Percentiles rank a stretch among this genome's conserved stretches.
Evolutionary conservation across 2,329 filamentous ascomycete species (phyloP).

Genomic region (Rhexocercosporidium sp.): DNA sequence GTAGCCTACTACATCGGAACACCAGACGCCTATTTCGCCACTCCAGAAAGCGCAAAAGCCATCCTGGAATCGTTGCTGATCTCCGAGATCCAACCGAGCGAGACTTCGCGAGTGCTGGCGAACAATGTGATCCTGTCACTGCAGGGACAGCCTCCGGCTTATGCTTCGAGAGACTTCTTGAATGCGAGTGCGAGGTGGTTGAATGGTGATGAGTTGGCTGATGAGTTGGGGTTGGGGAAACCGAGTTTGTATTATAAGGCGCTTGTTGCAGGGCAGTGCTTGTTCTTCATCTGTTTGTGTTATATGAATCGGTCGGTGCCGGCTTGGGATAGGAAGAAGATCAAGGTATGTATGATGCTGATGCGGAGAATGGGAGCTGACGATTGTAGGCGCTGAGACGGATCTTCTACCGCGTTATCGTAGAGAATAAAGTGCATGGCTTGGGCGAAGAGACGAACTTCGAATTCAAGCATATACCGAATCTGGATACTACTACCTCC

Average conservation of each 20-base stretch:
- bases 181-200: constrained; percentile 71
- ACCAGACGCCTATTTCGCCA: constrained; percentile 65
- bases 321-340: constrained; percentile 52
- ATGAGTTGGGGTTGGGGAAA: constrained; percentile 52
- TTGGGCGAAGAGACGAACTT: constrained; percentile 68
- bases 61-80: constrained; percentile 72
- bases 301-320: constrained; percentile 55
- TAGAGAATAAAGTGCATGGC: constrained; percentile 64
- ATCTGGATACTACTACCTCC: constrained; percentile 49
- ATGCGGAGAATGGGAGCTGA: background rate
- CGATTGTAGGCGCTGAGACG: constrained; percentile 22
- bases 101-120: constrained; percentile 67
- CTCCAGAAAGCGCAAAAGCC: constrained; percentile 58
- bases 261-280: constrained; percentile 37
- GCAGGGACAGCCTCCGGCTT: constrained; percentile 68
- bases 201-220: constrained; percentile 68
- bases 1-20: constrained; percentile 74
- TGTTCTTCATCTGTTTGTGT: constrained; percentile 41
- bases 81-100: constrained; percentile 69
- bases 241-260: constrained; percentile 36
- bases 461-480: constrained; percentile 73
- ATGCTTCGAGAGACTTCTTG: constrained; percentile 69
- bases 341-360: constrained; percentile 47
- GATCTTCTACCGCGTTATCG: constrained; percentile 63
- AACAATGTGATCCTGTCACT: constrained; percentile 77